These are phyloP conservation scores for Kalanchoe fedtschenkoi DNA, from an alignment of 164 flowering plant genomes.

Conservation along the genomic window DNA sequence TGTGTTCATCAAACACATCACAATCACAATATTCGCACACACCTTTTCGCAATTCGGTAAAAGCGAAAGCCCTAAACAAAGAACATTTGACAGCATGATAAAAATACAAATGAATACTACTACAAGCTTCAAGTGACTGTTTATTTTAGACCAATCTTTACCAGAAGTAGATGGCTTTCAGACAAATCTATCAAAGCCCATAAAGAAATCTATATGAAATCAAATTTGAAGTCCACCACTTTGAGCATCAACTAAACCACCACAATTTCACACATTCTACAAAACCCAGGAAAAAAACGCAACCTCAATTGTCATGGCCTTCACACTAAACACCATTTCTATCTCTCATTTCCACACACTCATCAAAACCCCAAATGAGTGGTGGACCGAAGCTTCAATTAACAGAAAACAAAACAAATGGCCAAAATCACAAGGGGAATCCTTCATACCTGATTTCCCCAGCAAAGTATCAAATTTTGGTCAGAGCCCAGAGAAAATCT, in stretches of 20 bases:
- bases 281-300: neutral
- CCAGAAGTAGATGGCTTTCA: neutral
- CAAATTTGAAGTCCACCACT: neutral
- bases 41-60: no score
- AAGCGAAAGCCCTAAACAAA: no score
- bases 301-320: neutral
- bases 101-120: neutral
- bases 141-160: neutral
- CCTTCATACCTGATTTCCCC: neutral
- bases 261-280: neutral
- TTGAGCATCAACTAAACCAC: no score
- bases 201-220: neutral
- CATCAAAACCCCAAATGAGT: no score
- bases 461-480: neutral
- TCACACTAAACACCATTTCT: no score
- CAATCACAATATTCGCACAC: no score
- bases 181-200: neutral
- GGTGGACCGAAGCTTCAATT: neutral
- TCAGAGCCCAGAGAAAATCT: neutral
- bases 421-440: neutral
- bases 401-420: neutral
- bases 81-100: no score
- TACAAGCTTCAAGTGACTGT: neutral
- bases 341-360: no score
- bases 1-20: no score